Evolutionary conservation across 768 basidiomycete genomes (phyloP), one percentile per base, ranked within the genome.

Genomic region (Leucogyrophana mollusca): DNA sequence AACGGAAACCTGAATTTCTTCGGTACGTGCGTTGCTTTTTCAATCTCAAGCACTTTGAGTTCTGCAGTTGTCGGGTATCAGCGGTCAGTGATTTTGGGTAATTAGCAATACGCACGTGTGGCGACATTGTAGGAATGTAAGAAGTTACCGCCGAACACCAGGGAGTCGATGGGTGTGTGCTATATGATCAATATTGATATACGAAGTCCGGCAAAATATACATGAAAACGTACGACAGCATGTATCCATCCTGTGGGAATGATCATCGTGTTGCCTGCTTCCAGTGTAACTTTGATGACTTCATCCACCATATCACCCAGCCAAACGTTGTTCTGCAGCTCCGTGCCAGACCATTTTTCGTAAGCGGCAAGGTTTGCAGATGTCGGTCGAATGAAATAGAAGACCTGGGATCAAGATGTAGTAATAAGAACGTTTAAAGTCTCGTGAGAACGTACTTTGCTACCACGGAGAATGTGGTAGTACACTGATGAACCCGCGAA

Each of bases 231-330:
- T 62, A 95, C 94, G 33, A 99, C 95, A 9, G 93, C 92, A 61
- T 99, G 95, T 49, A 98, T 97, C 89, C 95, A 99, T 0, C 95
- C 95, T 1, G 92, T 85, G 2, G 95, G 93, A 43, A 96, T 94
- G 39, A 94, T 90, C 86, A 94, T 89, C 4, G 90, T 94, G 54
- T 92, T 90, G 7, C 90, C 91, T 20, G 77, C 72, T 17, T 71
- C 68, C 46, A 94, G 66, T 51, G 86, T 83, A 9, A 94, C 85
- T 61, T 88, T 94, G 60, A 82, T 80, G 7, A 99, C 96, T 53
- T 91, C 87, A 53, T 96, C 93, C 9, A 85, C 89, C 79, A 90
- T 73, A 57, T 94, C 91, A 4, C 95, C 96, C 4, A 98, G 73
- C 94, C 95, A 99, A 8, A 83, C 78, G 50, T 79, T 80, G 45